Evolutionary conservation across 83 land plant genomes (phyloP), one percentile per base, ranked within the genome.

Genomic region (Larix sibirica): DNA sequence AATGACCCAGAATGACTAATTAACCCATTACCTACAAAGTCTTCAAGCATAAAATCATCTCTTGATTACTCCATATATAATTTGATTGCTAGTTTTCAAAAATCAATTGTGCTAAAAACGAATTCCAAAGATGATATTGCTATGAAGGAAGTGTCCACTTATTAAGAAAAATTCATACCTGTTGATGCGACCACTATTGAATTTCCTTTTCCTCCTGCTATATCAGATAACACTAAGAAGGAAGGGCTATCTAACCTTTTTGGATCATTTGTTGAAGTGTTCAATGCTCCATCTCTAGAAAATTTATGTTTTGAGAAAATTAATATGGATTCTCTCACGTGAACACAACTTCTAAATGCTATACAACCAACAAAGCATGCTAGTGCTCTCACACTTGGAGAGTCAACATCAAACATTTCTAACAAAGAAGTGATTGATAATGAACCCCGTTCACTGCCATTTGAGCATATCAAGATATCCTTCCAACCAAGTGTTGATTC

Each of bases 401-500:
- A 54, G 21, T 59, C 80, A 77, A 38, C 40, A 0, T 6, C 6
- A 56, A 59, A 24, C 38, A 5, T 77, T 58, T 24, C 80, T 20
- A 59, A 16, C 10, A 58, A 23, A 58, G 80, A 77, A 56, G 38
- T 24, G 10, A 10, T 47, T 54, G 80, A 58, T 26, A 16, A 36
- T 28, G 80, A 77, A 59, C 38, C 24, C 0, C 60, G 62, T 58
- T 77, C 80, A 8, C 80, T 62, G 13, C 61, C 80, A 5, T 33
- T 77, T 31, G 80, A 77, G 38, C 62, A 56, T 77, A 77, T 77
- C 28, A 77, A 58, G n/a, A 77, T 77, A 58, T 56, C 80, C 20
- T 77, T 77, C 80, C 80, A 21, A 28, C 62, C 62, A 14, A 31
- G 54, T 44, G 24, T 62, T 26, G 80, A 77, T 54, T 77, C 80